Conservation (phyloP, 208 protist genomes). For the Acanthamoeba triangularis region DNA sequence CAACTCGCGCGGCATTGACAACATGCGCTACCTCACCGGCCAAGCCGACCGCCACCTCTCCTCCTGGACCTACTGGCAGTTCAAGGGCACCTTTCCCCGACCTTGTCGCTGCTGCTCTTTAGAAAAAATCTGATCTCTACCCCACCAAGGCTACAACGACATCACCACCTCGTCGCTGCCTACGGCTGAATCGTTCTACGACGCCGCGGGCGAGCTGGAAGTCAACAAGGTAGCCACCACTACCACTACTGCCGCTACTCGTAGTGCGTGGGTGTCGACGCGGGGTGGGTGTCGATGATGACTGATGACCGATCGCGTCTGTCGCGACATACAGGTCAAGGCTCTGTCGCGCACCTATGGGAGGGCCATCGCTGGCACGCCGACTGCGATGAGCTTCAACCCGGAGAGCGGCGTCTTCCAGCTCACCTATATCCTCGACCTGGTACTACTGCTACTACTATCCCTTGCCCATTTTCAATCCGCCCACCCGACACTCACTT, state of each 20-base stretch:
- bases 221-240: slow-evolving; percentile 60
- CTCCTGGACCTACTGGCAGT: slow-evolving; percentile 87
- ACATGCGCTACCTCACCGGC: slow-evolving; percentile 80
- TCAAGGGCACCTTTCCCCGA: slow-evolving; percentile 60
- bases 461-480: too few species aligned
- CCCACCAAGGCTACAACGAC: slow-evolving; percentile 81
- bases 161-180: slow-evolving; percentile 81
- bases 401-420: slow-evolving; percentile 64
- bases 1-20: slow-evolving; percentile 76
- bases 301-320: background rate
- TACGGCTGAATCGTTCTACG: slow-evolving; percentile 80
- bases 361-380: slow-evolving; percentile 76
- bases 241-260: too few species aligned
- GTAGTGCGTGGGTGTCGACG: too few species aligned
- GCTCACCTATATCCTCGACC: slow-evolving; percentile 77
- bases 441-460: background rate
- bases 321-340: background rate
- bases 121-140: background rate
- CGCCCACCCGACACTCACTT: background rate
- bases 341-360: slow-evolving; percentile 84
- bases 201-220: slow-evolving; percentile 80
- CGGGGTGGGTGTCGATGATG: background rate
- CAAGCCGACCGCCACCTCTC: slow-evolving; percentile 82
- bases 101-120: background rate
- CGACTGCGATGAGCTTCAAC: slow-evolving; percentile 79